Base-by-base conservation (phyloP, 139 green algal genomes). In the Yamagishiella unicocca region DNA sequence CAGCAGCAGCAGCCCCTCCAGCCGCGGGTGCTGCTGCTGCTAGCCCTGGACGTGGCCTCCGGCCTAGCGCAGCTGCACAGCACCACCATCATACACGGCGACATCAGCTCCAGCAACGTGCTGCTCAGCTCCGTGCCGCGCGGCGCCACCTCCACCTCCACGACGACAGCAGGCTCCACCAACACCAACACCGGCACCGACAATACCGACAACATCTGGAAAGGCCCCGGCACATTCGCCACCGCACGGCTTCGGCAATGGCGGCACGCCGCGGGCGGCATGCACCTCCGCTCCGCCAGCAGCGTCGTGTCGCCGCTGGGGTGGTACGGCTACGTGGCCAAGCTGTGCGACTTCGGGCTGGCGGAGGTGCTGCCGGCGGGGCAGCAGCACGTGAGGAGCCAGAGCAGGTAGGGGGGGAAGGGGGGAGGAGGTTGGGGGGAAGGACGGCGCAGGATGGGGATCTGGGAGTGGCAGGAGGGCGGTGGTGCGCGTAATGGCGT, bases 351-450 rank as follows among this genome's bases (percentile, higher is more conserved):
- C 46, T 68, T 82, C 19, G n/a, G 74, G 14, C 4, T 67, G 74
- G 74, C 74, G 46, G 74, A 82, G 74, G 74, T 82, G 46, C 29
- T 82, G 45, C 74, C 50, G n/a, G 31, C 33, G 46, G 74, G 74
- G 6, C 74, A 82, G 74, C 5, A 12, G 7, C 24, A 35, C 74
- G 45, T 81, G 1, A 14, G 8, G n/a, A 64, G 29, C 4, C 25
- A 29, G 29, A 45, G 73, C 73, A 62, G 73, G 73, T 78, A 40
- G 24, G 38, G 58, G 58, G 58, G 58, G 58, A 29, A 14, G 58
- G 17, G 58, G 14, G 27, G 19, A 31, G 58, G 58, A n/a, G n/a
- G n/a, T n/a, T n/a, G n/a, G n/a, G n/a, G n/a, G n/a, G n/a, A n/a
- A n/a, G n/a, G n/a, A n/a, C n/a, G n/a, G n/a, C n/a, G n/a, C n/a